Percentiles rank a stretch among this genome's conserved stretches.
Evolutionary conservation across 2,329 filamentous ascomycete genomes (phyloP).

Genomic region (Fusarium abutilonis): DNA sequence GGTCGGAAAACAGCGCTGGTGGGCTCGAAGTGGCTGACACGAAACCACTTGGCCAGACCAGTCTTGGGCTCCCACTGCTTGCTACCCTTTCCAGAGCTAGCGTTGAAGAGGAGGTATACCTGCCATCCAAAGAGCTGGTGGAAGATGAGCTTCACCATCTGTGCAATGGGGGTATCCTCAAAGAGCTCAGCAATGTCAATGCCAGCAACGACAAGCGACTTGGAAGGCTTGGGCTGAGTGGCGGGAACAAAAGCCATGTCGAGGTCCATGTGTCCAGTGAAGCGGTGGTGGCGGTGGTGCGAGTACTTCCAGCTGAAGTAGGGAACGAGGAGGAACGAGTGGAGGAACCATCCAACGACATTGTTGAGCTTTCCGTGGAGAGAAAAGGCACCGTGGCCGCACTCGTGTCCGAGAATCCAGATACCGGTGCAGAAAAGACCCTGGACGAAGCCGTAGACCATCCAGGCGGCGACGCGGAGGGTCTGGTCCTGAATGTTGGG

Average conservation of each 20-base stretch:
- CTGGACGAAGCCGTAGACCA: constrained; percentile 69
- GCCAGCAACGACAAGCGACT: constrained; percentile 49
- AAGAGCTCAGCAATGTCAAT: constrained; percentile 63
- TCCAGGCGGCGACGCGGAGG: constrained; percentile 62
- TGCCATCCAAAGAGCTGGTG: constrained; percentile 75
- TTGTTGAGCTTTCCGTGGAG: constrained; percentile 66
- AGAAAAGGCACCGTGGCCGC: constrained; percentile 76
- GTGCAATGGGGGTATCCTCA: constrained; percentile 70
- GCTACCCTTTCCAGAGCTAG: constrained; percentile 59
- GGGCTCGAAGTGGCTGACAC: constrained; percentile 69
- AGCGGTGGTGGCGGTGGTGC: constrained; percentile 75
- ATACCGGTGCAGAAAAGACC: constrained; percentile 73
- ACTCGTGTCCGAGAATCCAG: constrained; percentile 78
- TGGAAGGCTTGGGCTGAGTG: constrained; percentile 52
- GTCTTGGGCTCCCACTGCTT: constrained; percentile 54
- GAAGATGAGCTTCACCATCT: constrained; percentile 62
- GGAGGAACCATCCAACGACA: constrained; percentile 69
- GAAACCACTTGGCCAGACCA: constrained; percentile 51
- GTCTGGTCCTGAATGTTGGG: constrained; percentile 57
- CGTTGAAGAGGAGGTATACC: constrained; percentile 70
- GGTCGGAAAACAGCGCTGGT: constrained; percentile 68
- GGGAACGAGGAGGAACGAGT: constrained; percentile 73
- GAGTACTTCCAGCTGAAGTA: constrained; percentile 80
- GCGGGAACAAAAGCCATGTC: constrained; percentile 72
- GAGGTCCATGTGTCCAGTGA: constrained; percentile 73